Percentiles rank a stretch among this genome's conserved stretches.
Evolutionary conservation across 148 eudicot species (phyloP).

Genomic region (Rhododendron mucronatum): DNA sequence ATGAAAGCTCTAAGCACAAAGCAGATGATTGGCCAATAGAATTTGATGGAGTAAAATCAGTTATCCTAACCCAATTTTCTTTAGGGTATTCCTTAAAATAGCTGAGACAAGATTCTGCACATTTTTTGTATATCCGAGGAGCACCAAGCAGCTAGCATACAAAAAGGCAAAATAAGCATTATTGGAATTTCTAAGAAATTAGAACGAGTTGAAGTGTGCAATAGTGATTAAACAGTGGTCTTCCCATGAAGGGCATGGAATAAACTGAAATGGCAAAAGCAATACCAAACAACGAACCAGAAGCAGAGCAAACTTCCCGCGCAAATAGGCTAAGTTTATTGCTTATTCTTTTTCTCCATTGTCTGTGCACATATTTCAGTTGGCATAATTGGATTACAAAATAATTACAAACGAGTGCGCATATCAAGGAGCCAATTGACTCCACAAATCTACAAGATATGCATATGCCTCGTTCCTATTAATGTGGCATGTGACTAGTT

Average conservation of each 20-base stretch:
- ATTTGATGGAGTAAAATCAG: constrained; percentile 43
- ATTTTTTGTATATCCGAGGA: constrained; percentile 62
- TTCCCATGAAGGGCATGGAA: not conserved
- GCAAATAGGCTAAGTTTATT: not conserved
- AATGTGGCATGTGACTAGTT: not conserved
- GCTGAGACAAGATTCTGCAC: constrained; percentile 19
- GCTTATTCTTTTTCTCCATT: not conserved
- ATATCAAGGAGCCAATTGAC: constrained; percentile 10
- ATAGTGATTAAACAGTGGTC: not conserved
- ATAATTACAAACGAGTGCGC: not conserved
- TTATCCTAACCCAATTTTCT: constrained; percentile 44
- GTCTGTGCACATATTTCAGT: not conserved
- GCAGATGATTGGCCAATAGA: constrained; percentile 72
- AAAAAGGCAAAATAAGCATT: not conserved
- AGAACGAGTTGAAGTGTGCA: not conserved
- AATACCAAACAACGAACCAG: not conserved
- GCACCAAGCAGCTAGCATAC: constrained; percentile 51
- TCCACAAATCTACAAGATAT: not conserved
- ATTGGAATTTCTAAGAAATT: not conserved
- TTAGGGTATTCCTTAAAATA: constrained; percentile 48
- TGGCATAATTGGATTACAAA: not conserved
- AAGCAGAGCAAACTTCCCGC: not conserved
- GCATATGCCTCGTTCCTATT: not conserved
- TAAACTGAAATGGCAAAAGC: not conserved
- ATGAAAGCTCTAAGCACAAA: constrained; percentile 62